A percentile compares a stretch with the other conserved stretches of the same genome.
Evolutionary conservation across 2,329 filamentous ascomycete genomes (phyloP).

Genomic region (Nannizziopsis arthrosporioides): DNA sequence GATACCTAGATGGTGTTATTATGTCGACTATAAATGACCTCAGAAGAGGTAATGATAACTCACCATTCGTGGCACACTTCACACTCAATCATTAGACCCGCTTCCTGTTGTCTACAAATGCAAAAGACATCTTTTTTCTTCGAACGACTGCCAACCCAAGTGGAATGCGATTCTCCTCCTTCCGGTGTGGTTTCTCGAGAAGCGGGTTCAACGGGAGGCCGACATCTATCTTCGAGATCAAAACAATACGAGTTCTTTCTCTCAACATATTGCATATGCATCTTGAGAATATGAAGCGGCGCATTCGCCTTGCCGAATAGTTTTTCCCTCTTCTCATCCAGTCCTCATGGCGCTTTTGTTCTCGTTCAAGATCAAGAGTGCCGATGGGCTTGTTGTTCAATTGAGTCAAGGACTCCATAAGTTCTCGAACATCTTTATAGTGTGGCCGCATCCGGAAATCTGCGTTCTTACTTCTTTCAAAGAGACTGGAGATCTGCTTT

Average conservation of each 20-base stretch:
- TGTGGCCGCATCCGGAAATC: conserved; percentile 71
- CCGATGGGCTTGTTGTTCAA: conserved; percentile 86
- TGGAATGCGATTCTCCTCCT: conserved; percentile 36
- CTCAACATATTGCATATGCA: conserved; percentile 85
- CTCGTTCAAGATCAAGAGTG: conserved; percentile 83
- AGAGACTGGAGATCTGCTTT: conserved; percentile 71
- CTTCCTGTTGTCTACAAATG: conserved; percentile 84
- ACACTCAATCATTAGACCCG: conserved; percentile 99
- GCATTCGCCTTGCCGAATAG: conserved; percentile 97
- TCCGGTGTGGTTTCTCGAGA: conserved; percentile 66
- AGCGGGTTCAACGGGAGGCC: conserved; percentile 80
- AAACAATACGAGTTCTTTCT: conserved; percentile 87
- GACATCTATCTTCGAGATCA: conserved; percentile 75
- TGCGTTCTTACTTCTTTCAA: conserved; percentile 60
- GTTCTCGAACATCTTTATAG: conserved; percentile 80
- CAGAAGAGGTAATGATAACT: conserved; percentile 27
- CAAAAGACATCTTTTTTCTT: conserved; percentile 76
- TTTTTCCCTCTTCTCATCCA: conserved; percentile 98
- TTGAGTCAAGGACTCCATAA: conserved; percentile 76
- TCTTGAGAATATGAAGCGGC: conserved; percentile 85
- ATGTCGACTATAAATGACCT: conserved; percentile 1
- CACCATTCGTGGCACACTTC: conserved; percentile 96
- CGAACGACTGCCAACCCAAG: conserved; percentile 40
- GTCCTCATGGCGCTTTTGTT: conserved; percentile 89
- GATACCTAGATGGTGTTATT: conserved; percentile 55